Evolutionary conservation across 805 yeast genomes (phyloP).

Genomic region (Wickerhamiella azymoides): DNA sequence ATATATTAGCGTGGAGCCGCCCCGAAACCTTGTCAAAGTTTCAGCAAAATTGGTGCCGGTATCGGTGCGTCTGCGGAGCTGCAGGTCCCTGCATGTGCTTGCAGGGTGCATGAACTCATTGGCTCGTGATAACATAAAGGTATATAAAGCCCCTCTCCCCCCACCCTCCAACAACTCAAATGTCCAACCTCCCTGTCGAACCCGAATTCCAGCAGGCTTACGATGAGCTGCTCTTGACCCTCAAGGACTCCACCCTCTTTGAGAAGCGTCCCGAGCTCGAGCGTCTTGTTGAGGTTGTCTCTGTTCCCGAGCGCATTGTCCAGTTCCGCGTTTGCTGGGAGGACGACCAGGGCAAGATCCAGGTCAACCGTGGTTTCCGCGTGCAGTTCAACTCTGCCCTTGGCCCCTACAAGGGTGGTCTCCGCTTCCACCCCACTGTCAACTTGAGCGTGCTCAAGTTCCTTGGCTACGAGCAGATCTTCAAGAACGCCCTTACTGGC

Average conservation of each 20-base stretch:
- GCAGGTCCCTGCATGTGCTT: slow-evolving; percentile 1
- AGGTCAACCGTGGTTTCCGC: slow-evolving; percentile 95
- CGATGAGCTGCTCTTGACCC: slow-evolving; percentile 78
- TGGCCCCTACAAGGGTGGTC: slow-evolving; percentile 99
- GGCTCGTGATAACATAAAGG: slow-evolving; percentile 9
- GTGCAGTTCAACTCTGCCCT: slow-evolving; percentile 96
- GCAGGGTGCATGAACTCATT: slow-evolving; percentile 6
- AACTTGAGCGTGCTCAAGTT: slow-evolving; percentile 90
- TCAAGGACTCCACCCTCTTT: slow-evolving; percentile 85
- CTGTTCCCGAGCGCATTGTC: slow-evolving; percentile 89
- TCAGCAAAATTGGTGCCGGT: background rate
- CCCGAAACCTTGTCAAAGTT: too few relatives aligned
- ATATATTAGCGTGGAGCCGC: too few relatives aligned
- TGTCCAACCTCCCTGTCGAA: slow-evolving; percentile 67
- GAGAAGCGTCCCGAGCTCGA: slow-evolving; percentile 78
- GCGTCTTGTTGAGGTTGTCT: slow-evolving; percentile 75
- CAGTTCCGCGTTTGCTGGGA: slow-evolving; percentile 98
- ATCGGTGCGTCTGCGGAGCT: slow-evolving; percentile 6
- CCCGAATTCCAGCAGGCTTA: slow-evolving; percentile 99
- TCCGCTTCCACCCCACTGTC: slow-evolving; percentile 94
- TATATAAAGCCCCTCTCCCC: background rate
- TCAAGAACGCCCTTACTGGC: slow-evolving; percentile 96
- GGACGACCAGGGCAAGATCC: slow-evolving; percentile 80
- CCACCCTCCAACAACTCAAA: slow-evolving; percentile 28
- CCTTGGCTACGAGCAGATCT: slow-evolving; percentile 95